Percentiles rank a stretch among this genome's conserved stretches.
Conservation (phyloP, 23 red algal species). For the Gracilaria gracilis region DNA sequence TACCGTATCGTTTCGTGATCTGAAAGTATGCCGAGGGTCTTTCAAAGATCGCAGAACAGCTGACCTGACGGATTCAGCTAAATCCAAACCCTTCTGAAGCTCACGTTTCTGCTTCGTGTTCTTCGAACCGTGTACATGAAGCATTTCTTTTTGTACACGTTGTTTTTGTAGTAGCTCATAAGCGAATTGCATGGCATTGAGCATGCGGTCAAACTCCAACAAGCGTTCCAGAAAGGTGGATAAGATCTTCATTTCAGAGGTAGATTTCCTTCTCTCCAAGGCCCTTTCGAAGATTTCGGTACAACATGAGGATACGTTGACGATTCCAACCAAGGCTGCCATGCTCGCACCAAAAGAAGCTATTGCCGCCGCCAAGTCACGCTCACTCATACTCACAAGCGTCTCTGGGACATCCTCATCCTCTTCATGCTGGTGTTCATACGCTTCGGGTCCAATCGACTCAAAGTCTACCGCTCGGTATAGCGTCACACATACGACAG, state of each 20-base stretch:
- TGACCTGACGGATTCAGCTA: slow-evolving; percentile 20
- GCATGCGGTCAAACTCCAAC: slow-evolving; percentile 59
- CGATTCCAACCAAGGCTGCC: slow-evolving; percentile 66
- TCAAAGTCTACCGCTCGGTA: slow-evolving; percentile 63
- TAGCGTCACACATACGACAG: slow-evolving; percentile 63
- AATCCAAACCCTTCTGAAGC: slow-evolving; percentile 3
- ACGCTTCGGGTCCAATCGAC: slow-evolving; percentile 3
- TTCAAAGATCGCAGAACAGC: slow-evolving; percentile 27
- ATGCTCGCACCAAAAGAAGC: slow-evolving; percentile 53
- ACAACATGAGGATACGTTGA: slow-evolving; percentile 45
- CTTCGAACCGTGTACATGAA: slow-evolving; percentile 21
- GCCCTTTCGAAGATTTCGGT: slow-evolving; percentile 16
- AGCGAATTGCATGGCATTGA: slow-evolving; percentile 58
- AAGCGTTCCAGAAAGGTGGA: slow-evolving; percentile 55
- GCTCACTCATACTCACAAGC: slow-evolving; percentile 6
- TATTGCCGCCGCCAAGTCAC: slow-evolving; percentile 55
- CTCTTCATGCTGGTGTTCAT: background rate
- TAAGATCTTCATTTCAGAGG: background rate
- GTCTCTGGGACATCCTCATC: slow-evolving; percentile 35
- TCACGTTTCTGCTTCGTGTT: background rate
- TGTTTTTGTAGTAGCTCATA: slow-evolving; percentile 45
- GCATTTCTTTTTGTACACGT: slow-evolving; percentile 5
- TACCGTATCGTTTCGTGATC: background rate
- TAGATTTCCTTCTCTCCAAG: slow-evolving; percentile 9
- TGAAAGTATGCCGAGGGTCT: background rate